phyloP scores from a whole-genome alignment of 345 rosid species.

The Turritis glabra region DNA sequence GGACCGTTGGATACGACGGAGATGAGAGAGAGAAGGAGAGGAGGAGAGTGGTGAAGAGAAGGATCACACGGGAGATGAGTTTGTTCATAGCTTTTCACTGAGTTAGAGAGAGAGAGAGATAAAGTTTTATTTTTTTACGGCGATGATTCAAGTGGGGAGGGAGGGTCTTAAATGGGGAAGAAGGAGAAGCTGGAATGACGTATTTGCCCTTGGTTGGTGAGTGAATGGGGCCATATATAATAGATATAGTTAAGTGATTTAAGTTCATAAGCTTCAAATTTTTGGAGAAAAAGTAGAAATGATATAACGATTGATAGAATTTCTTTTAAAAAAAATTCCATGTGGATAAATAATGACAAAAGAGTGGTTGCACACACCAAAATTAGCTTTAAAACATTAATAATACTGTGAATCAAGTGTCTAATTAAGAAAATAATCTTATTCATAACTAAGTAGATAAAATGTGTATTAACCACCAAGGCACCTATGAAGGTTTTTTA shows the following conservation, averaged over 20 bases:
- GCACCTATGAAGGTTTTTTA: not conserved
- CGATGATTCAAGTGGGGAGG: constrained; percentile 35
- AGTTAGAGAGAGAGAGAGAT: constrained; percentile 17
- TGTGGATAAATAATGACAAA: constrained; percentile 12
- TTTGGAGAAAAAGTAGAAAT: not conserved
- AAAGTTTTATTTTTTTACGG: constrained; percentile 9
- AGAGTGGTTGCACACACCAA: constrained; percentile 22
- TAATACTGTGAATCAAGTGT: not conserved
- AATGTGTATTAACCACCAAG: not conserved
- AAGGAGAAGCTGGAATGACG: constrained; percentile 9
- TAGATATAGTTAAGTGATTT: constrained; percentile 25
- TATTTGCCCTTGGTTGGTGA: constrained; percentile 47
- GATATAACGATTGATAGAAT: not conserved
- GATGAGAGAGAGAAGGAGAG: constrained; percentile 3
- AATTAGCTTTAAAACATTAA: constrained; percentile 2
- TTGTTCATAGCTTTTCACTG: constrained; percentile 28
- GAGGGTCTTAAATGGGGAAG: constrained; percentile 33
- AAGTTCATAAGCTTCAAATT: not conserved
- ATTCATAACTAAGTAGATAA: not conserved
- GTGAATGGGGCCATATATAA: constrained; percentile 18
- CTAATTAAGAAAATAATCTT: not conserved
- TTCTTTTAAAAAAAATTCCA: not conserved
- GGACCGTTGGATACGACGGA: constrained; percentile 45
- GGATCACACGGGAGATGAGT: constrained; percentile 9
- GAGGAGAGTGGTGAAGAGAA: constrained; percentile 25